Evolutionary conservation across 2,329 filamentous ascomycete genomes (phyloP).

Genomic region (Ophiostoma populinum): DNA sequence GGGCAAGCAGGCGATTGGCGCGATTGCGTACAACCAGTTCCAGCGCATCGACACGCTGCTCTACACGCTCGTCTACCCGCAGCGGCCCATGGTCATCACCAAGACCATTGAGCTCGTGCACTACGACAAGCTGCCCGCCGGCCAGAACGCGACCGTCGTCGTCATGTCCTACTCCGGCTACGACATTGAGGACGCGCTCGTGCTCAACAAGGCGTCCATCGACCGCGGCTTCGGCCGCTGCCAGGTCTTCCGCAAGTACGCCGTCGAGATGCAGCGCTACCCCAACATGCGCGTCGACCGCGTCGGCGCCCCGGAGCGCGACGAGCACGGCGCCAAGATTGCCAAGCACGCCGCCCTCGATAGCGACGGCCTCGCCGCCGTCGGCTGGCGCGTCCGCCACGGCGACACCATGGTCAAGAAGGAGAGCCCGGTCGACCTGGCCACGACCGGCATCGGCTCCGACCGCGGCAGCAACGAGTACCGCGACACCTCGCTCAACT

Average conservation of each 20-base stretch:
- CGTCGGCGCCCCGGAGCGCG: slow-evolving; percentile 43
- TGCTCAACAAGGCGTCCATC: slow-evolving; percentile 88
- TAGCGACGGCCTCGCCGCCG: slow-evolving; percentile 72
- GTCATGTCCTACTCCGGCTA: slow-evolving; percentile 99
- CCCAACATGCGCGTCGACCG: slow-evolving; percentile 58
- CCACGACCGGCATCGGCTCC: slow-evolving; percentile 51
- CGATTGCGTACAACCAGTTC: slow-evolving; percentile 96
- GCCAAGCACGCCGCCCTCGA: slow-evolving; percentile 60
- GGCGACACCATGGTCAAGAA: slow-evolving; percentile 88
- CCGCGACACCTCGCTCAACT: slow-evolving; percentile 53
- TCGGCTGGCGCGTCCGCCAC: slow-evolving; percentile 60
- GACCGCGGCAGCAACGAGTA: slow-evolving; percentile 46
- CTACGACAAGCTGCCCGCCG: slow-evolving; percentile 92
- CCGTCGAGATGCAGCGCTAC: slow-evolving; percentile 73
- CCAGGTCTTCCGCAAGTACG: slow-evolving; percentile 94
- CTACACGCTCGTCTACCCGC: slow-evolving; percentile 93
- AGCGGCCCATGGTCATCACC: slow-evolving; percentile 93
- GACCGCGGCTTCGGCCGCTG: slow-evolving; percentile 93
- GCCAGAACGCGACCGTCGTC: slow-evolving; percentile 91
- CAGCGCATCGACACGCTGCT: slow-evolving; percentile 90
- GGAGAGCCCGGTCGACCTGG: slow-evolving; percentile 63
- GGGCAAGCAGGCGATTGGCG: slow-evolving; percentile 99
- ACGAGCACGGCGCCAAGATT: slow-evolving; percentile 43
- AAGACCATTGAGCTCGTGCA: slow-evolving; percentile 93
- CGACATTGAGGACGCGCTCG: slow-evolving; percentile 96